Evolutionary conservation across 2,329 filamentous ascomycete species (phyloP), one percentile per base, ranked within the genome.

Genomic region (Exophiala dermatitidis): DNA sequence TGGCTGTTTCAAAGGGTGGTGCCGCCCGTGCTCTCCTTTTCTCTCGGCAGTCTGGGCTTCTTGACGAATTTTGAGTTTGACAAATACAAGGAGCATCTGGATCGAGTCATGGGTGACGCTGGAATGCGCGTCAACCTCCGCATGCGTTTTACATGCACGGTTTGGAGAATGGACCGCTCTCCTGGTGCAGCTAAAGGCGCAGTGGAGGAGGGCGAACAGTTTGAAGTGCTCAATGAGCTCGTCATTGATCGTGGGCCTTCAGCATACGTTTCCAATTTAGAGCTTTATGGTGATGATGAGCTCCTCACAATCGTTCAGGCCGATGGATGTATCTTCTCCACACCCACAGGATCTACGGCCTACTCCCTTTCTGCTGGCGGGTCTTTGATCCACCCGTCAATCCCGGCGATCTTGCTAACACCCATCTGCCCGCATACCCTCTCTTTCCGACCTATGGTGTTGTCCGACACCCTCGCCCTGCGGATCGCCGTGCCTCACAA

Each of bases 61-160:
- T 73, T 98, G 60, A 97, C 93, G 29, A 96, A 96, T 66, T 97
- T 97, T 67, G 90, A 97, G 68, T 98, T 93, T 66, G 82, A 88
- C 57, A 80, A 85, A 63, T 96, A 95, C 76, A 90, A 89, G 71
- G 78, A 86, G 54, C 88, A 95, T 65, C 79, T 98, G 33, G 85
- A 88, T 70, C 84, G 83, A 50, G 81, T 97, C 62, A 95, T 98
- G 90, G 90, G 90, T 56, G 88, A 94, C 53, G 82, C 86, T 1
- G 93, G 93, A 52, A 97, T 98, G 91, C 86, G 91, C 50, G 91
- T 97, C 56, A 97, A 95, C 66, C 77, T 98, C 62, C 89, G 93
- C 62, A 98, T 98, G 93, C 87, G 93, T 58, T 98, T 98, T 70
- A 98, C 93, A 10, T 97, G 91, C 73, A 97, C 93, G 0, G 90